A percentile compares a stretch with the other conserved stretches of the same genome.
phyloP scores from a whole-genome alignment of 768 basidiomycete genomes.

The Russula sp. region DNA sequence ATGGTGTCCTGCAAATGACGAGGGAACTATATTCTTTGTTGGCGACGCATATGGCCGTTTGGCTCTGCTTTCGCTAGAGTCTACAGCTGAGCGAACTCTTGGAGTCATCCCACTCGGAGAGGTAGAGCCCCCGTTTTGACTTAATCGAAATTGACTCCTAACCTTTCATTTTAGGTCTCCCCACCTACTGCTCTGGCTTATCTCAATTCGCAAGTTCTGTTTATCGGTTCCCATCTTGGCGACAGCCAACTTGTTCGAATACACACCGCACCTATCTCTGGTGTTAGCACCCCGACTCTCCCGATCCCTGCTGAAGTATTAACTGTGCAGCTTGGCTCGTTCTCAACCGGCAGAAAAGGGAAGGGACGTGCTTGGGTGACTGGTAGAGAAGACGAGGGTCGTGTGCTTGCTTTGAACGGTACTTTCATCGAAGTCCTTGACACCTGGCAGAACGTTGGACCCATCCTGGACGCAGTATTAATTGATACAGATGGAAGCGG shows the following conservation, averaged over 20 bases:
- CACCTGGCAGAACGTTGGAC: conserved; percentile 69
- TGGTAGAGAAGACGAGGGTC: conserved; percentile 28
- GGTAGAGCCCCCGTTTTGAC: conserved; percentile 34
- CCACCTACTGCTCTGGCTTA: conserved; percentile 66
- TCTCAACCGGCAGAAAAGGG: conserved; percentile 32
- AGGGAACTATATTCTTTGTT: conserved; percentile 44
- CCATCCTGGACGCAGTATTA: conserved; percentile 73
- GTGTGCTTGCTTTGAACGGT: conserved; percentile 34
- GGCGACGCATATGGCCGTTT: conserved; percentile 68
- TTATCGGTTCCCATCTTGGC: conserved; percentile 74
- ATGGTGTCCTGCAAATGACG: conserved; percentile 44
- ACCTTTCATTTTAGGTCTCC: conserved; percentile 44
- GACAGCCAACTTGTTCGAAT: conserved; percentile 74
- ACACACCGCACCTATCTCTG: conserved; percentile 36
- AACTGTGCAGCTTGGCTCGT: conserved; percentile 33
- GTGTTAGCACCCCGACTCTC: conserved; percentile 38
- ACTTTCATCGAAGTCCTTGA: conserved; percentile 56
- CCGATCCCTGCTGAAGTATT: conserved; percentile 44
- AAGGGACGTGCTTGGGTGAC: conserved; percentile 36
- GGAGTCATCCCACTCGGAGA: conserved; percentile 64
- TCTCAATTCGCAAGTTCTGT: conserved; percentile 60
- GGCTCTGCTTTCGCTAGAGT: conserved; percentile 52
- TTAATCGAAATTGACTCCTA: neutral
- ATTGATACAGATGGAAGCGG: conserved; percentile 66
- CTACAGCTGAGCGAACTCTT: conserved; percentile 31